phyloP scores from a whole-genome alignment of 2,329 filamentous ascomycete species.

The Monosporascus sp. region DNA sequence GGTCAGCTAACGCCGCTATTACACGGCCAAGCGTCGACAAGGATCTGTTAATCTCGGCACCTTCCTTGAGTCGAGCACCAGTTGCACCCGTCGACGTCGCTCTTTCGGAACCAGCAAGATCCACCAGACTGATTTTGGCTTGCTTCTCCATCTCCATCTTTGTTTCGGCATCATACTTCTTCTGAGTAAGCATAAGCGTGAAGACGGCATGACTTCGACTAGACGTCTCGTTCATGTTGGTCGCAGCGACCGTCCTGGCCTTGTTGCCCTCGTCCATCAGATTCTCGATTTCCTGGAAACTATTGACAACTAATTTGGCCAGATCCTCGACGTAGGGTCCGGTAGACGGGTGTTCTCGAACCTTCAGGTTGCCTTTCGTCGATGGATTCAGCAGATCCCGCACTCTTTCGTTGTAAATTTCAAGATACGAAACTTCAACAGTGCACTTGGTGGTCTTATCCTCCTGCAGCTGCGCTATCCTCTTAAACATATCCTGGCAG shows the following conservation, averaged over 20 bases:
- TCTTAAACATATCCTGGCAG: constrained; percentile 94
- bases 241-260: constrained; percentile 92
- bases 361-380: constrained; percentile 94
- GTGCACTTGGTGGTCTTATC: constrained; percentile 81
- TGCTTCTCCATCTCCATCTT: constrained; percentile 98
- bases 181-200: constrained; percentile 91
- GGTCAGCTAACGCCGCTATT: constrained; percentile 89
- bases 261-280: constrained; percentile 99
- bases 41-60: constrained; percentile 96
- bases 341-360: constrained; percentile 94
- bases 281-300: constrained; percentile 92
- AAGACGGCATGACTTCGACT: constrained; percentile 98
- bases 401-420: constrained; percentile 98
- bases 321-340: constrained; percentile 98
- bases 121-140: constrained; percentile 94
- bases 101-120: constrained; percentile 95
- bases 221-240: constrained; percentile 99
- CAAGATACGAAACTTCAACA: constrained; percentile 95
- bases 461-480: constrained; percentile 64
- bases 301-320: constrained; percentile 88
- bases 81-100: constrained; percentile 96
- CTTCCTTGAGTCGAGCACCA: constrained; percentile 90
- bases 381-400: constrained; percentile 91
- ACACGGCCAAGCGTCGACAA: constrained; percentile 94
- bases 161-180: constrained; percentile 82